These are phyloP conservation scores for Melaleuca alternifolia DNA, from an alignment of 345 rosid species.

Conservation along the genomic window DNA sequence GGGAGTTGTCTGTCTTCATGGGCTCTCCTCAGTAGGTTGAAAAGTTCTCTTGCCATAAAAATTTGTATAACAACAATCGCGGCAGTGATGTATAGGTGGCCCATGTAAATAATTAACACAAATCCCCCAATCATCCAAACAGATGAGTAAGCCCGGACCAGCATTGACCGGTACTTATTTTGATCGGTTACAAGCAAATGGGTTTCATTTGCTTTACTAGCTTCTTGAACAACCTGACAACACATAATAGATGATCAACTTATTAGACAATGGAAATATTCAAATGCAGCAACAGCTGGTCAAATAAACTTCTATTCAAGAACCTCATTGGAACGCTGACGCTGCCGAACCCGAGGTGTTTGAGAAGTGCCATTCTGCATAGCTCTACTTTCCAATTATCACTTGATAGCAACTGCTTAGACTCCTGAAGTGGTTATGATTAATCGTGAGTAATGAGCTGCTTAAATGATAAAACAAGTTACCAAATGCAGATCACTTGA, in stretches of 20 bases:
- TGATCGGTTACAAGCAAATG: slow-evolving; percentile 57
- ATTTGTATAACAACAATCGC: slow-evolving; percentile 94
- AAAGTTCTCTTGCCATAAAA: slow-evolving; percentile 85
- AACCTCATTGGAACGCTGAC: slow-evolving; percentile 68
- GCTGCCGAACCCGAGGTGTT: slow-evolving; percentile 55
- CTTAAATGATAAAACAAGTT: not conserved
- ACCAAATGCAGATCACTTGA: not conserved
- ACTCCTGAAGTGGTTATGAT: not conserved
- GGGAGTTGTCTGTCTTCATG: slow-evolving; percentile 84
- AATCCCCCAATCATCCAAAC: slow-evolving; percentile 96
- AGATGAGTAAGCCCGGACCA: slow-evolving; percentile 65
- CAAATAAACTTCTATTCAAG: not conserved
- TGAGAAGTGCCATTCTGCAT: slow-evolving; percentile 49
- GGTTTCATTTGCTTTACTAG: slow-evolving; percentile 46
- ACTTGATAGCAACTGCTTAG: not conserved
- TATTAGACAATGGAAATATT: not conserved
- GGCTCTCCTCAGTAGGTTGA: slow-evolving; percentile 76
- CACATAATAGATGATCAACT: not conserved
- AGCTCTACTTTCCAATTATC: slow-evolving; percentile 8
- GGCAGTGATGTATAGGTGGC: slow-evolving; percentile 92
- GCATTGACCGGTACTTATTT: slow-evolving; percentile 70
- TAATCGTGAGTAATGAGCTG: not conserved
- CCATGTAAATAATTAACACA: slow-evolving; percentile 71
- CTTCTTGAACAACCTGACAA: slow-evolving; percentile 44
- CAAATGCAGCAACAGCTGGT: not conserved